phyloP scores from a whole-genome alignment of 2,329 filamentous ascomycete species.

The Botrytis elliptica region DNA sequence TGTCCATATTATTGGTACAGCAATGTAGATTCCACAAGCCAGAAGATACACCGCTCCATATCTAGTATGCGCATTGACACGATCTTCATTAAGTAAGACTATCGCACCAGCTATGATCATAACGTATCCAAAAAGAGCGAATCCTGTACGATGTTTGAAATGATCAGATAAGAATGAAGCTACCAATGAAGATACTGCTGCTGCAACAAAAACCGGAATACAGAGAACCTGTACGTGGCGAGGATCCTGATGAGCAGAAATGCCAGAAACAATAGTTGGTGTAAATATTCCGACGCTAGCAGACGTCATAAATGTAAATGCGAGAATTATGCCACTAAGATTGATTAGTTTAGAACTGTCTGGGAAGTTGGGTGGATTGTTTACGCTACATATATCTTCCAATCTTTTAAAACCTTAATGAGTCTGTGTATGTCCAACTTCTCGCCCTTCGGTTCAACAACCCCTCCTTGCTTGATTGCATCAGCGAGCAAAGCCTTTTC shows the following conservation, averaged over 20 bases:
- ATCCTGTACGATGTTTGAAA: neutral
- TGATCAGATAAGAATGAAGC: neutral
- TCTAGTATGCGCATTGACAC: neutral
- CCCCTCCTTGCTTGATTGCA: neutral
- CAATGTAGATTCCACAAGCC: neutral
- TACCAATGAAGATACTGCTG: neutral
- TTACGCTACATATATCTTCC: neutral
- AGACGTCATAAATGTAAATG: neutral
- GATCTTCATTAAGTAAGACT: neutral
- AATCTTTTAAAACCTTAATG: neutral
- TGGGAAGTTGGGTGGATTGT: neutral
- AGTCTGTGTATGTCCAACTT: neutral
- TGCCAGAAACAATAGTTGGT: neutral
- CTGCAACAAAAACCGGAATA: neutral
- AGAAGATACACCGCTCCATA: conserved; percentile 6
- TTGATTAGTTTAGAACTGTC: neutral
- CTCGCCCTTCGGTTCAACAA: neutral
- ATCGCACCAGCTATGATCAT: neutral
- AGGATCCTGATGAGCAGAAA: neutral
- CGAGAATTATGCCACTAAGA: neutral
- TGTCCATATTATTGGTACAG: neutral
- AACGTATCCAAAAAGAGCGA: neutral
- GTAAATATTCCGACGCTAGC: neutral
- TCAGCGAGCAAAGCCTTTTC: neutral
- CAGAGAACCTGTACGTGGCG: neutral